Base-by-base conservation (phyloP, 2,329 filamentous ascomycete genomes). In the Diaporthe sp. region DNA sequence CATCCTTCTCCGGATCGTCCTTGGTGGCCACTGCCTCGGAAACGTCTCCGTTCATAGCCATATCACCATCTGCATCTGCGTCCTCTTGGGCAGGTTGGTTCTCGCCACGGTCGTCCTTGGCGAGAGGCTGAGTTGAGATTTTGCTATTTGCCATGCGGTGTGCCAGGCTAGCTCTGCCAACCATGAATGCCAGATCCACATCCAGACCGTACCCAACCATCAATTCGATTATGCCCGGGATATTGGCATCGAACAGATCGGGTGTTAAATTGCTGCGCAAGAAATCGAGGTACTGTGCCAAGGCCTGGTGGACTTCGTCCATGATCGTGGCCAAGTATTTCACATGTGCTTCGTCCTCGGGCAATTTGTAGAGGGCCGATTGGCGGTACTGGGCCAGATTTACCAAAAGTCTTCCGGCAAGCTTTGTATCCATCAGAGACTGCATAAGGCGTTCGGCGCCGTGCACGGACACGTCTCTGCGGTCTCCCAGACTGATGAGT, bases 331-430 rank as follows among this genome's bases (percentile, higher is more conserved):
- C 94, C 17, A 98, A 86, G 57, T 96, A 92, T 82, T 99, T 99
- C 81, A 98, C 92, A 76, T 97, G 95, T 0, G 94, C 92, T 74
- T 93, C 91, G 33, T 89, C 87, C 47, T 95, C 91, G 9, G 93
- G 89, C 1, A 93, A 85, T 54, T 92, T 92, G 83, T 93, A 97
- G 33, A 97, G 91, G 76, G 95, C 97, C n/a, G 93, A 92, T 81
- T 97, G 93, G 61, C 95, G 92, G 82, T 98, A 95, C 80, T 98
- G 96, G 0, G 96, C 94, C 78, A 99, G 93, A 58, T 95, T 93
- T 78, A 98, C 90, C n/a, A 99, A 89, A 3, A 98, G 88, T 75
- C 95, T 93, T 1, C 94, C 93, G 33, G 94, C 94, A 68, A 98
- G 89, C 67, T 92, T 92, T 0, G 93, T 93, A 30, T 96, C 92